phyloP scores from a whole-genome alignment of 441 rosid species.

The Bocquillonia castaneifolia region DNA sequence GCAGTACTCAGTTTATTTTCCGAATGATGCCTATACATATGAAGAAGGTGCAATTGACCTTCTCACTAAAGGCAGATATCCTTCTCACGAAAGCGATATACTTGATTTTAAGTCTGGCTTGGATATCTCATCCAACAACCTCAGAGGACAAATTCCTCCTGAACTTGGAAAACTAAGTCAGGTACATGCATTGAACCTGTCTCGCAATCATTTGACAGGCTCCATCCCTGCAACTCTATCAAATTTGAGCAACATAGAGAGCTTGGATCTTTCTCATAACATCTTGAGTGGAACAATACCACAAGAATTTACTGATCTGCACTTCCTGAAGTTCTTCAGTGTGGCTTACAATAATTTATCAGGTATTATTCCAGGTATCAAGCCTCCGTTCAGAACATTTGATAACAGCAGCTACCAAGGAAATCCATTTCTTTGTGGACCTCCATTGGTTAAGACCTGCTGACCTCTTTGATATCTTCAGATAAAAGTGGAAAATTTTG shows the following conservation, averaged over 20 bases:
- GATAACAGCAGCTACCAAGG: conserved; percentile 16
- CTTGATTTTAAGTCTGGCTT: conserved; percentile 10
- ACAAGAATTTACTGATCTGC: not conserved
- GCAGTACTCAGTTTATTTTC: not conserved
- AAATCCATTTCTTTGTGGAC: conserved; percentile 15
- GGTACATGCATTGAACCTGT: conserved; percentile 14
- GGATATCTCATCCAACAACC: conserved; percentile 16
- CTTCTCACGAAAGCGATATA: not conserved
- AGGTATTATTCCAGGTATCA: conserved; percentile 13
- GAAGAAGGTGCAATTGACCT: not conserved
- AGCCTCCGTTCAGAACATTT: not conserved
- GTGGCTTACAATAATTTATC: conserved; percentile 25
- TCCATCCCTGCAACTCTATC: conserved; percentile 12
- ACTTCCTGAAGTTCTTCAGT: conserved; percentile 9
- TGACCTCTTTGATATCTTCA: not conserved
- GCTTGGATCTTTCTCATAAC: conserved; percentile 23
- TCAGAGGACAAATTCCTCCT: conserved; percentile 7
- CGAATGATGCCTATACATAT: not conserved
- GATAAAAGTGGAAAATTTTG: too few relatives aligned
- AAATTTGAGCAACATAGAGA: conserved; percentile 2
- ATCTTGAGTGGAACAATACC: conserved; percentile 20
- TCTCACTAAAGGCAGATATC: not conserved
- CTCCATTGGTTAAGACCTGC: conserved; percentile 1
- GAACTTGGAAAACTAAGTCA: conserved; percentile 7
- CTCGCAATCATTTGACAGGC: conserved; percentile 13